Evolutionary conservation across 2,329 filamentous ascomycete genomes (phyloP).

Genomic region (Colletotrichum sidae): DNA sequence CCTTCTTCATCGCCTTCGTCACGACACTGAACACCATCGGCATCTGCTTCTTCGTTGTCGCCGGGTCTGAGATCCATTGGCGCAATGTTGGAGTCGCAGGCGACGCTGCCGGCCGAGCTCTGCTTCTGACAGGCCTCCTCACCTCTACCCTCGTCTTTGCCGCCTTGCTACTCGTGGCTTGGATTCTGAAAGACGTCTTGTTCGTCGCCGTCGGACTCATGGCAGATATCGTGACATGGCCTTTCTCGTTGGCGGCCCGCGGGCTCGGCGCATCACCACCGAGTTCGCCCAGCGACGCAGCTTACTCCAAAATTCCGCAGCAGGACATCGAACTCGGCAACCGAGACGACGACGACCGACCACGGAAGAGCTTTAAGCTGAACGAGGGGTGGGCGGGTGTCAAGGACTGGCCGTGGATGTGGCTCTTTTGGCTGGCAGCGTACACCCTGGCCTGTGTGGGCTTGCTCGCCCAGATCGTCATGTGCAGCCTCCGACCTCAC

Average conservation of each 20-base stretch:
- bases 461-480: slow-evolving; percentile 40
- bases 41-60: slow-evolving; percentile 46
- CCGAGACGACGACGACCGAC: slow-evolving; percentile 18
- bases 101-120: slow-evolving; percentile 45
- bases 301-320: slow-evolving; percentile 42
- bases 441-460: slow-evolving; percentile 35
- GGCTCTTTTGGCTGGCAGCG: slow-evolving; percentile 1
- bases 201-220: slow-evolving; percentile 39
- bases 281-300: neutral
- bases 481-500: slow-evolving; percentile 41
- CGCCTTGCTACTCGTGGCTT: slow-evolving; percentile 37
- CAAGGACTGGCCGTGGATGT: slow-evolving; percentile 14
- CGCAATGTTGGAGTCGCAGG: slow-evolving; percentile 46
- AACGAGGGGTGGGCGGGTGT: slow-evolving; percentile 12
- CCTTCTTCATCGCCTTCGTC: slow-evolving; percentile 37
- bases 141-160: slow-evolving; percentile 40
- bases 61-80: slow-evolving; percentile 50
- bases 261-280: slow-evolving; percentile 5
- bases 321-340: slow-evolving; percentile 40
- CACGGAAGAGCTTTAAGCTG: slow-evolving; percentile 22
- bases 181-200: slow-evolving; percentile 43
- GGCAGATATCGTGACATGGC: slow-evolving; percentile 44
- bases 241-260: slow-evolving; percentile 32
- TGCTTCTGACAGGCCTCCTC: slow-evolving; percentile 47
- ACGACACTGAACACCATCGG: slow-evolving; percentile 34